These are phyloP conservation scores for Aspergillus spinulosporus DNA, from an alignment of 2,329 filamentous ascomycete genomes.

Conservation along the genomic window DNA sequence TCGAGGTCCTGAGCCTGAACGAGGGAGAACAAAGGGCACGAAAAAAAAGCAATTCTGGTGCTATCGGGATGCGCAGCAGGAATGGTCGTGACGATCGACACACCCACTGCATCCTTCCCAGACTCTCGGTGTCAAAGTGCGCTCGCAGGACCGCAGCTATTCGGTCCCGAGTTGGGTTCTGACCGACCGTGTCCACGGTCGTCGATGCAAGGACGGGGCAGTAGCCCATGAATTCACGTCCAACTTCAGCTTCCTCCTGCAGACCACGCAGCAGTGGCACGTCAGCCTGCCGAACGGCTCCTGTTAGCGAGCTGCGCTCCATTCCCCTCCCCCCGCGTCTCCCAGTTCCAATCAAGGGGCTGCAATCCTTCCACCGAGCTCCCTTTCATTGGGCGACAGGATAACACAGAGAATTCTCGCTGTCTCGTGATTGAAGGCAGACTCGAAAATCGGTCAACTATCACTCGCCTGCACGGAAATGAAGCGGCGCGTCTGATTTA, in stretches of 20 bases:
- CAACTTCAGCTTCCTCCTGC: background rate
- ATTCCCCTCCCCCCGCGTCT: no score
- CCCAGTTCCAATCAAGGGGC: background rate
- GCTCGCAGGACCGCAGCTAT: background rate
- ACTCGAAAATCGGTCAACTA: background rate
- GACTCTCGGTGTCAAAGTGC: background rate
- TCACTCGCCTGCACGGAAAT: background rate
- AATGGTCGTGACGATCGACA: background rate
- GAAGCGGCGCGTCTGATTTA: conserved; percentile 4
- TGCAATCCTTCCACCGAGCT: background rate
- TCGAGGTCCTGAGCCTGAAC: background rate
- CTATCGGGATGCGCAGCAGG: background rate
- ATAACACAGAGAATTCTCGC: background rate
- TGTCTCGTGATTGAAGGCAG: conserved; percentile 1
- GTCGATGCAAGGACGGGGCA: background rate
- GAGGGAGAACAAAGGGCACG: background rate
- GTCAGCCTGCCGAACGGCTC: background rate
- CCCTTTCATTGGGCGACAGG: conserved; percentile 1
- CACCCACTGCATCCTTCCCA: background rate
- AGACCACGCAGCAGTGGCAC: background rate
- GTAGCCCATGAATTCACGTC: background rate
- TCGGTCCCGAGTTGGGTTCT: background rate
- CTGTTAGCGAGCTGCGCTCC: background rate
- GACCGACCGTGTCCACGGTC: background rate
- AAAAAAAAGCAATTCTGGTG: background rate